Percentiles rank a stretch among this genome's conserved stretches.
These are phyloP conservation scores for Chalciporus pseudorubinellus DNA, from an alignment of 768 basidiomycete species.

Conservation along the genomic window DNA sequence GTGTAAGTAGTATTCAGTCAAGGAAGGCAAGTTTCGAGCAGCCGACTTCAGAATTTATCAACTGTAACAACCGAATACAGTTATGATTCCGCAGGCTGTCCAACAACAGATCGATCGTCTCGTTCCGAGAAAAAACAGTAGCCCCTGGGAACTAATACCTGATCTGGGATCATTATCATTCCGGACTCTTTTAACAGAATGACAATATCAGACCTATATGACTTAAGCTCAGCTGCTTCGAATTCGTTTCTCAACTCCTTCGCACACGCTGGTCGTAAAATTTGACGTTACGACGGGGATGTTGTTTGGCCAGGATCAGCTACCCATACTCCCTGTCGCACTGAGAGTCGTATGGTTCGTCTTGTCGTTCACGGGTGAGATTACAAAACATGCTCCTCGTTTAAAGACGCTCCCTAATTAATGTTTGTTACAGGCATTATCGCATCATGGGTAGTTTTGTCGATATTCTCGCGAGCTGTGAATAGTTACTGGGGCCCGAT, in stretches of 20 bases:
- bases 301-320: neutral
- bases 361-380: slow-evolving; percentile 52
- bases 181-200: neutral
- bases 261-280: neutral
- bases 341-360: slow-evolving; percentile 59
- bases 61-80: neutral
- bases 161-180: neutral
- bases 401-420: neutral
- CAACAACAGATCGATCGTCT: slow-evolving; percentile 3
- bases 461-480: slow-evolving; percentile 43
- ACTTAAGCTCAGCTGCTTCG: neutral
- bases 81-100: neutral
- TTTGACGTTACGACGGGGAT: neutral
- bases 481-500: slow-evolving; percentile 48
- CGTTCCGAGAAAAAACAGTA: neutral
- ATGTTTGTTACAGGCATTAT: slow-evolving; percentile 41
- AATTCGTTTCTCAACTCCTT: neutral
- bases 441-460: slow-evolving; percentile 48
- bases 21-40: neutral
- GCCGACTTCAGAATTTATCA: no score
- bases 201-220: neutral
- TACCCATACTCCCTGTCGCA: slow-evolving; percentile 51
- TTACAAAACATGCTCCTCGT: neutral
- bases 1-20: neutral
- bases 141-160: slow-evolving; percentile 7